A percentile compares a stretch with the other conserved stretches of the same genome.
Conservation (phyloP, 257 asterid species). For the Solanum lignicaule region DNA sequence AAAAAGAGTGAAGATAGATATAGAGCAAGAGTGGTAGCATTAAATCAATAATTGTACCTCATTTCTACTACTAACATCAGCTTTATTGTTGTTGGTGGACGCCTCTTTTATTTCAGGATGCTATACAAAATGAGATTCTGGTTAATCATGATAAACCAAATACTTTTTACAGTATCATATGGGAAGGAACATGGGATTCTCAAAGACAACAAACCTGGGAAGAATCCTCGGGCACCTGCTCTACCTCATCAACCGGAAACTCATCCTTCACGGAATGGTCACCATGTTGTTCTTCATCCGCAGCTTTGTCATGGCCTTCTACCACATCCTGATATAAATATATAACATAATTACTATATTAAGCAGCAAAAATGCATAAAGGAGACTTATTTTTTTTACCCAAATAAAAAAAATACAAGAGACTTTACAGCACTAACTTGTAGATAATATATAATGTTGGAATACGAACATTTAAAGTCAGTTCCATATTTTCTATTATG, state of each 20-base stretch:
- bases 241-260: conserved; percentile 19
- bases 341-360: background rate
- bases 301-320: conserved; percentile 35
- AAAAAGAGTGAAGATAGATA: background rate
- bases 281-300: conserved; percentile 30
- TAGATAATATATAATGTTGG: background rate
- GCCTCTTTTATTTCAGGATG: conserved; percentile 24
- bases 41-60: conserved; percentile 28
- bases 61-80: conserved; percentile 27
- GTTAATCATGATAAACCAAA: conserved; percentile 3
- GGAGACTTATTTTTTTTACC: background rate
- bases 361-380: background rate
- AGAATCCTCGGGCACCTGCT: conserved; percentile 24
- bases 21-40: background rate
- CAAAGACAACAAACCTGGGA: conserved; percentile 27
- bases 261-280: conserved; percentile 27
- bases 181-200: background rate
- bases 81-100: conserved; percentile 20
- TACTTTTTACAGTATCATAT: background rate
- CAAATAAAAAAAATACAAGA: background rate
- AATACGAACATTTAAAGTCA: background rate
- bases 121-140: conserved; percentile 15
- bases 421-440: background rate
- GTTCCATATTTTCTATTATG: background rate
- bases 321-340: conserved; percentile 34